Evolutionary conservation across 352 stramenopile genomes (phyloP).

Genomic region (Globisporangium megalacanthum): DNA sequence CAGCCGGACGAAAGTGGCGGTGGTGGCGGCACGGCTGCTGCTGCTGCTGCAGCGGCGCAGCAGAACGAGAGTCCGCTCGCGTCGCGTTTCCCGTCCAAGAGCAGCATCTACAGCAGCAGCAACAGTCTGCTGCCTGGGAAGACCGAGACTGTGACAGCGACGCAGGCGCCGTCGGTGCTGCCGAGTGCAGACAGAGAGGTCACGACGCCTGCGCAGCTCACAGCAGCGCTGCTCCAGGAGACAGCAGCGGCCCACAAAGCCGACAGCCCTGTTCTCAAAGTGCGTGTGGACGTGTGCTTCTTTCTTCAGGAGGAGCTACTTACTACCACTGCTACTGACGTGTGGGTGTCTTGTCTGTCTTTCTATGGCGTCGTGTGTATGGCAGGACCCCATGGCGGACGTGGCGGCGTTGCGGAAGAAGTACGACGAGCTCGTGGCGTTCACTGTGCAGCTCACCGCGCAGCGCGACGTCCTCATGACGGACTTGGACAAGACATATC

Average conservation of each 20-base stretch:
- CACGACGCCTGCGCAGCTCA: constrained; percentile 43
- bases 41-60: constrained; percentile 1
- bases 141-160: constrained; percentile 13
- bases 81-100: constrained; percentile 13
- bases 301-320: not conserved
- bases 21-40: not conserved
- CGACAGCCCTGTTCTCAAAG: constrained; percentile 10
- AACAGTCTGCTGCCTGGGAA: constrained; percentile 15
- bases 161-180: no score
- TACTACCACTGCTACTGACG: not conserved
- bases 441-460: constrained; percentile 84
- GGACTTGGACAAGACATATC: constrained; percentile 72
- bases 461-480: constrained; percentile 82
- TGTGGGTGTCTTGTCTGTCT: not conserved
- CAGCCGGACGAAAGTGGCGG: constrained; percentile 33
- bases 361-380: not conserved
- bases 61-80: constrained; percentile 10
- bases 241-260: constrained; percentile 1
- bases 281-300: constrained; percentile 3
- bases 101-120: constrained; percentile 24
- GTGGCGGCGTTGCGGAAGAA: constrained; percentile 77
- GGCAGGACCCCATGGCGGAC: constrained; percentile 50
- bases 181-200: constrained; percentile 27
- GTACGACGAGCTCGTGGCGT: constrained; percentile 87
- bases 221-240: constrained; percentile 58